A percentile compares a stretch with the other conserved stretches of the same genome.
Evolutionary conservation across 768 basidiomycete species (phyloP).

Genomic region (Crassisporium funariophilum): DNA sequence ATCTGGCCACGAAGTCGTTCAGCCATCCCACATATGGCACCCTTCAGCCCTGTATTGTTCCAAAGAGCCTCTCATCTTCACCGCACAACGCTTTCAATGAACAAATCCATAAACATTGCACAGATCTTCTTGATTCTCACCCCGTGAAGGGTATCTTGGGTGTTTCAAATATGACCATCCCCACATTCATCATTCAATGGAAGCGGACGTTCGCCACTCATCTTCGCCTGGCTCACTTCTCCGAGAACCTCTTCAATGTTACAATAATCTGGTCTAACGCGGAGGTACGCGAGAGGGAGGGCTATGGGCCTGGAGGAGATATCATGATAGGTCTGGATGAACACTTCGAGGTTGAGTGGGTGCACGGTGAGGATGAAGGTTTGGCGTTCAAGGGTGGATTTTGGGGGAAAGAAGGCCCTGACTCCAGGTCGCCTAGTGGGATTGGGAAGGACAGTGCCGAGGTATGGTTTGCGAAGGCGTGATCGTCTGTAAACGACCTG

Average conservation of each 20-base stretch:
- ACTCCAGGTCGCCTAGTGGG: constrained; percentile 31
- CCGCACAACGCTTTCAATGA: background rate
- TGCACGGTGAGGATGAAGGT: constrained; percentile 33
- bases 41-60: constrained; percentile 35
- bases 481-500: too few species aligned
- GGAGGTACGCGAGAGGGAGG: constrained; percentile 29
- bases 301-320: constrained; percentile 28
- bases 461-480: constrained; percentile 42
- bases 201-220: constrained; percentile 38
- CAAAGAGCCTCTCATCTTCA: constrained; percentile 5
- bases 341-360: constrained; percentile 41
- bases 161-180: constrained; percentile 24
- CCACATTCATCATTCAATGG: constrained; percentile 37
- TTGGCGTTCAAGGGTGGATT: constrained; percentile 41
- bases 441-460: constrained; percentile 37
- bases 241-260: constrained; percentile 40
- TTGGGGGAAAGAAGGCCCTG: constrained; percentile 41
- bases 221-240: constrained; percentile 38
- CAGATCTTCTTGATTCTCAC: constrained; percentile 20
- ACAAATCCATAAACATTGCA: constrained; percentile 19
- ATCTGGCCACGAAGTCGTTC: constrained; percentile 31
- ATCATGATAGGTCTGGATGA: constrained; percentile 38
- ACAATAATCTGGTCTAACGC: constrained; percentile 39
- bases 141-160: constrained; percentile 33
- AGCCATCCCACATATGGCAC: constrained; percentile 38